phyloP scores from a whole-genome alignment of 495 filamentous ascomycete genomes.

The Talaromyces ruber region DNA sequence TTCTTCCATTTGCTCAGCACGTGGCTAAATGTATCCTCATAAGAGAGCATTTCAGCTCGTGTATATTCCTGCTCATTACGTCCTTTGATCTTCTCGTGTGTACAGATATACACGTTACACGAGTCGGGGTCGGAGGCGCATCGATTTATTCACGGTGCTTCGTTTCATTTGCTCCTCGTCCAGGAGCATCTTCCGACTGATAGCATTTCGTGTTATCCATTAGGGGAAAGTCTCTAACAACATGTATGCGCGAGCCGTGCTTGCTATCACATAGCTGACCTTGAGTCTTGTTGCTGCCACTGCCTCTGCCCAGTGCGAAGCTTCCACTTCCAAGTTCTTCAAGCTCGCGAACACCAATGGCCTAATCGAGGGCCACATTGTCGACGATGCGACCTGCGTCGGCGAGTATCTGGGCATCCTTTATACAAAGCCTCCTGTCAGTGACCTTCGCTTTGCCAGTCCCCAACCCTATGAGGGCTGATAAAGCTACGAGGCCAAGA shows the following conservation, averaged over 20 bases:
- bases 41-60: no score
- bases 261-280: background rate
- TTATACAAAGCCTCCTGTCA: constrained; percentile 36
- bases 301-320: background rate
- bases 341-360: constrained; percentile 12
- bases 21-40: no score
- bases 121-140: background rate
- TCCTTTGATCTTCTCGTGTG: no score
- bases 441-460: constrained; percentile 34
- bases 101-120: background rate
- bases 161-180: background rate
- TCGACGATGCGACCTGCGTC: constrained; percentile 24
- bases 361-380: constrained; percentile 34
- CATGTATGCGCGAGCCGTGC: background rate
- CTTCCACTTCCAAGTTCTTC: background rate
- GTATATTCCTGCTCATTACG: no score
- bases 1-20: no score
- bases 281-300: background rate
- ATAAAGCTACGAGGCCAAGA: constrained; percentile 7
- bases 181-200: no score
- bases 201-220: no score
- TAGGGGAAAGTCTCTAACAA: background rate
- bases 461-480: constrained; percentile 15
- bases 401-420: constrained; percentile 43
- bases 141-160: background rate